Conservation (phyloP, 257 asterid species). For the Mentha longifolia region DNA sequence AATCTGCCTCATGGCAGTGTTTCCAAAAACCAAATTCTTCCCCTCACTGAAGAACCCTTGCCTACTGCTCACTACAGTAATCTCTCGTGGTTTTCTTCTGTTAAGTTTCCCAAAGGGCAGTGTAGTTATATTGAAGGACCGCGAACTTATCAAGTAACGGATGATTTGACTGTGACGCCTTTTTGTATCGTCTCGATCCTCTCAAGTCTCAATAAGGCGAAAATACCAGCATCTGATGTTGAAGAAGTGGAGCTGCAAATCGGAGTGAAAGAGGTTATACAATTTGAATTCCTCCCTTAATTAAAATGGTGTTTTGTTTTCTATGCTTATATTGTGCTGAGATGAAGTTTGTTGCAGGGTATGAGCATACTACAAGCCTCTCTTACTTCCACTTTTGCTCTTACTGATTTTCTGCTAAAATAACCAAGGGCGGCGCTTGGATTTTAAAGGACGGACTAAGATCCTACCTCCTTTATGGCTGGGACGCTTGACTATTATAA, state of each 20-base stretch:
- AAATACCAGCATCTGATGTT: slow-evolving; percentile 30
- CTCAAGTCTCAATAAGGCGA: not conserved
- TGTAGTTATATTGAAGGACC: slow-evolving; percentile 19
- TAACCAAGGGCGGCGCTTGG: too few species aligned
- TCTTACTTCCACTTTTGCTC: not conserved
- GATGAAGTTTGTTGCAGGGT: not conserved
- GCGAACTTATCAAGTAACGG: not conserved
- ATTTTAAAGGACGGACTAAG: too few species aligned
- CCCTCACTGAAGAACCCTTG: slow-evolving; percentile 17
- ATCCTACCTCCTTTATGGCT: too few species aligned
- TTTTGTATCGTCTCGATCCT: not conserved
- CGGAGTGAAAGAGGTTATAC: slow-evolving; percentile 34
- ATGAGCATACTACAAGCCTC: not conserved
- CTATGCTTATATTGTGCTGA: too few species aligned
- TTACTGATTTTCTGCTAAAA: not conserved
- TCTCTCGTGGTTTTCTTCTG: not conserved
- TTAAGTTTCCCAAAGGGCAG: slow-evolving; percentile 4
- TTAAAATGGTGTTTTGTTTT: not conserved
- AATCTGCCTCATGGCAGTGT: slow-evolving; percentile 19
- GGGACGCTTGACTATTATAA: too few species aligned
- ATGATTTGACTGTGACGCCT: slow-evolving; percentile 26
- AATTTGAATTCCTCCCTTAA: not conserved
- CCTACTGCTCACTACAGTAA: too few species aligned
- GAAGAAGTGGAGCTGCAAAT: slow-evolving; percentile 22
- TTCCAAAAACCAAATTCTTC: slow-evolving; percentile 15